These are phyloP conservation scores for Boletus hoseneyae DNA, from an alignment of 1,284 basidiomycete genomes.

Conservation along the genomic window DNA sequence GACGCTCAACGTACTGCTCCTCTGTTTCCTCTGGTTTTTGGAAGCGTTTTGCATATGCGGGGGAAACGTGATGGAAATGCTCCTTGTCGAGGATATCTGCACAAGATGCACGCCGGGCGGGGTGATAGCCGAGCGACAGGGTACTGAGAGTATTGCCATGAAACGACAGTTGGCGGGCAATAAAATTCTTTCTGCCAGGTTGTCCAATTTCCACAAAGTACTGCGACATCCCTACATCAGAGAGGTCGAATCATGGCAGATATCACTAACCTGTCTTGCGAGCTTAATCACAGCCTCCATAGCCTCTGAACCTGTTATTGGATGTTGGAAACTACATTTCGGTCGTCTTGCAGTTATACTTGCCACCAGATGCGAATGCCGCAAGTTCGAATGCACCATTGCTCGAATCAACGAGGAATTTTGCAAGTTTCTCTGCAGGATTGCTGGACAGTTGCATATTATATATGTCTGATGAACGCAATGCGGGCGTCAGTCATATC, in stretches of 20 bases:
- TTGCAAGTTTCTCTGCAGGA: conserved; percentile 75
- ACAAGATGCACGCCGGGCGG: conserved; percentile 64
- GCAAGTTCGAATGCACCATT: conserved; percentile 70
- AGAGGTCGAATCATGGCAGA: background rate
- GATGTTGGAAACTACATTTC: conserved; percentile 2
- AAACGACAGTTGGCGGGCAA: conserved; percentile 75
- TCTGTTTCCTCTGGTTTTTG: conserved; percentile 66
- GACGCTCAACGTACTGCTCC: conserved; percentile 71
- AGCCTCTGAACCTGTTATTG: conserved; percentile 68
- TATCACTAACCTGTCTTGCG: conserved; percentile 57
- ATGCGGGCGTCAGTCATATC: conserved; percentile 5
- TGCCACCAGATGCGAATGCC: conserved; percentile 72
- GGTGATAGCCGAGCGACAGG: conserved; percentile 64
- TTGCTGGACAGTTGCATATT: conserved; percentile 76
- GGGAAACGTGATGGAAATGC: conserved; percentile 78
- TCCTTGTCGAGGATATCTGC: conserved; percentile 57
- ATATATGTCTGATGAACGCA: conserved; percentile 61
- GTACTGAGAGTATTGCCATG: conserved; percentile 82
- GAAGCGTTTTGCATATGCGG: conserved; percentile 82
- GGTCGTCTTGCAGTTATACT: background rate
- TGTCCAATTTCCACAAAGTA: conserved; percentile 71
- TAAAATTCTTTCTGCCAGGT: conserved; percentile 68
- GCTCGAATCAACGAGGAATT: conserved; percentile 54
- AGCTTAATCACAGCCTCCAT: conserved; percentile 82
- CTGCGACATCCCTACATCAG: conserved; percentile 33